Percentiles rank a stretch among this genome's conserved stretches.
Conservation (phyloP, 1,139 yeast genomes). For the Oligophagozyma castellii region DNA sequence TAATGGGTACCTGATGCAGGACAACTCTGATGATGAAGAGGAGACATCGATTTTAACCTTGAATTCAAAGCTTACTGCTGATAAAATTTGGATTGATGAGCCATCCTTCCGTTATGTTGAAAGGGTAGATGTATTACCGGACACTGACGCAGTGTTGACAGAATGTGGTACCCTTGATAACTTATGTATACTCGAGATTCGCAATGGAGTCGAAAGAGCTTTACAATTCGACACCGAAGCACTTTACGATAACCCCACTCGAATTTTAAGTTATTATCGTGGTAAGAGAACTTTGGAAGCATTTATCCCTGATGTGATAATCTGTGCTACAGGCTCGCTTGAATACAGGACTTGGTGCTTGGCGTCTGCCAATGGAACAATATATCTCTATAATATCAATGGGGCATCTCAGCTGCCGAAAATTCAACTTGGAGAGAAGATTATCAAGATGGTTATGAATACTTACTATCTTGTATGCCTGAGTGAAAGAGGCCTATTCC, state of each 20-base stretch:
- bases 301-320: constrained; percentile 36
- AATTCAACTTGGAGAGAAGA: constrained; percentile 21
- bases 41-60: constrained; percentile 19
- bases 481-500: constrained; percentile 22
- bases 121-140: constrained; percentile 17
- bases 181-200: constrained; percentile 29
- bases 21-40: constrained; percentile 14
- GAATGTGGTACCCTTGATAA: constrained; percentile 17
- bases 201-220: constrained; percentile 30
- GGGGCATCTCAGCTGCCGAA: constrained; percentile 19
- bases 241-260: constrained; percentile 35
- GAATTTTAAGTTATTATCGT: constrained; percentile 29
- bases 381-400: constrained; percentile 12
- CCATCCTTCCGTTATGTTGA: constrained; percentile 19
- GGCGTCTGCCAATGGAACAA: constrained; percentile 22
- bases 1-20: neutral
- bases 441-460: constrained; percentile 14
- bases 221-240: constrained; percentile 23
- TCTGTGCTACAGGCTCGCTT: constrained; percentile 24
- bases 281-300: constrained; percentile 34
- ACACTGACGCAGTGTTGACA: constrained; percentile 21
- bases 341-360: constrained; percentile 19
- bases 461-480: constrained; percentile 13
- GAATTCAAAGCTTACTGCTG: constrained; percentile 16
- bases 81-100: constrained; percentile 20